Evolutionary conservation across 2,329 filamentous ascomycete species (phyloP).

Genomic region (Diaporthe destruens): DNA sequence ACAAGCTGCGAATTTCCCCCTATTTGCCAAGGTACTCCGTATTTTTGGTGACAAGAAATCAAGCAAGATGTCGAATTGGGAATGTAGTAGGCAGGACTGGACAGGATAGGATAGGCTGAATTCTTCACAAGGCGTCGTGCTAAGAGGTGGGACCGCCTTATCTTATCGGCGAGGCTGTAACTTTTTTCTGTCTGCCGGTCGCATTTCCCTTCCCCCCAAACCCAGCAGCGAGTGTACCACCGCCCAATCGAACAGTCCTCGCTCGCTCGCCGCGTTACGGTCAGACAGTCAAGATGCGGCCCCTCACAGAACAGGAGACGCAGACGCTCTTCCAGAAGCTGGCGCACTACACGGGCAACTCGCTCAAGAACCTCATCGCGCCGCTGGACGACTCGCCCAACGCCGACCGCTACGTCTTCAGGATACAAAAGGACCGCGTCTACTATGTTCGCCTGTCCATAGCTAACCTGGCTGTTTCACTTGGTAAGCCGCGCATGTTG

Average conservation of each 20-base stretch:
- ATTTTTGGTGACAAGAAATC: background rate
- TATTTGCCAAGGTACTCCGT: background rate
- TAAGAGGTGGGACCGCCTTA: slow-evolving; percentile 32
- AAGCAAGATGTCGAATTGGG: background rate
- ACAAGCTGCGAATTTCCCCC: background rate
- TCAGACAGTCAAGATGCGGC: slow-evolving; percentile 71
- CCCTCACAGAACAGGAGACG: slow-evolving; percentile 83
- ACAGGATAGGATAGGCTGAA: background rate
- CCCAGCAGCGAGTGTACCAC: background rate
- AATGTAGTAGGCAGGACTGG: no score
- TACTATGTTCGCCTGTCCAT: slow-evolving; percentile 93
- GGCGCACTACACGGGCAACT: slow-evolving; percentile 90
- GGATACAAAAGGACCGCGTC: slow-evolving; percentile 83
- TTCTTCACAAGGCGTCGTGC: background rate
- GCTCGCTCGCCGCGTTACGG: background rate
- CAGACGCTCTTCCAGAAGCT: slow-evolving; percentile 91
- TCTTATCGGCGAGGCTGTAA: slow-evolving; percentile 37
- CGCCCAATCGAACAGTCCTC: slow-evolving; percentile 5
- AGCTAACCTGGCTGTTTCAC: slow-evolving; percentile 89
- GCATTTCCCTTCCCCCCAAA: background rate
- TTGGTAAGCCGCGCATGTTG: slow-evolving; percentile 69
- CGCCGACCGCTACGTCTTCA: slow-evolving; percentile 86
- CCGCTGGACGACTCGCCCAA: slow-evolving; percentile 76
- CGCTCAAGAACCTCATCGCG: slow-evolving; percentile 86
- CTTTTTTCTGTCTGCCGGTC: slow-evolving; percentile 28